Percentiles rank a stretch among this genome's conserved stretches.
Evolutionary conservation across 495 filamentous ascomycete species (phyloP).

Genomic region (Tuber umbilicatum): DNA sequence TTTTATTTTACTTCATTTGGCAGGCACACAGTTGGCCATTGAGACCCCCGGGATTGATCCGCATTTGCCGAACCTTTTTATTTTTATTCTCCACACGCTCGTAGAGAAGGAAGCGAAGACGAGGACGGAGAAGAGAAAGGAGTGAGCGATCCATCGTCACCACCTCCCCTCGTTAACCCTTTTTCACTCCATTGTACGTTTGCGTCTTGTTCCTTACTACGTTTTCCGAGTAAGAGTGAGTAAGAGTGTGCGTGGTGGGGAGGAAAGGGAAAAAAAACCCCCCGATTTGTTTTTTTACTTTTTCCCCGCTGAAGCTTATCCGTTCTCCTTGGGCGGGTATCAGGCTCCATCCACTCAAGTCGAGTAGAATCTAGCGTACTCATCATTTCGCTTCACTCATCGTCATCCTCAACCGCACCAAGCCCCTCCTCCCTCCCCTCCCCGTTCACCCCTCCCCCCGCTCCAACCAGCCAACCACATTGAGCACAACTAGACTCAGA

Average conservation of each 20-base stretch:
- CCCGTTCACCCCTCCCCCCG: background rate
- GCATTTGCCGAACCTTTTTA: background rate
- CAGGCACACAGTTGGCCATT: background rate
- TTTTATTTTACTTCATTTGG: background rate
- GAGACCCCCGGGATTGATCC: background rate
- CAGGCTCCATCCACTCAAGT: background rate
- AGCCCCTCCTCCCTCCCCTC: background rate
- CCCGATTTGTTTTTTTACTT: background rate
- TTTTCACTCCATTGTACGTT: background rate
- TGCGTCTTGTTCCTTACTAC: background rate
- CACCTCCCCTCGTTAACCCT: background rate
- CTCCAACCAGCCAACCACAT: background rate
- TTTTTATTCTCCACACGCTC: background rate
- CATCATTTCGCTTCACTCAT: background rate
- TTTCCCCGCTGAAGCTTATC: background rate
- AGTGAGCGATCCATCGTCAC: background rate
- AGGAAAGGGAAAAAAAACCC: background rate
- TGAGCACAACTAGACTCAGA: background rate
- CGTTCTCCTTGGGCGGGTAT: background rate
- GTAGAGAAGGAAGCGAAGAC: background rate
- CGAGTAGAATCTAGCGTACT: background rate
- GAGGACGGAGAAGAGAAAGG: background rate
- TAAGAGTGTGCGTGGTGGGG: background rate
- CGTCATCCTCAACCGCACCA: background rate
- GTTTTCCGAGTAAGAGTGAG: background rate